Conservation (phyloP, 352 stramenopile species). For the Peronospora tabacina region DNA sequence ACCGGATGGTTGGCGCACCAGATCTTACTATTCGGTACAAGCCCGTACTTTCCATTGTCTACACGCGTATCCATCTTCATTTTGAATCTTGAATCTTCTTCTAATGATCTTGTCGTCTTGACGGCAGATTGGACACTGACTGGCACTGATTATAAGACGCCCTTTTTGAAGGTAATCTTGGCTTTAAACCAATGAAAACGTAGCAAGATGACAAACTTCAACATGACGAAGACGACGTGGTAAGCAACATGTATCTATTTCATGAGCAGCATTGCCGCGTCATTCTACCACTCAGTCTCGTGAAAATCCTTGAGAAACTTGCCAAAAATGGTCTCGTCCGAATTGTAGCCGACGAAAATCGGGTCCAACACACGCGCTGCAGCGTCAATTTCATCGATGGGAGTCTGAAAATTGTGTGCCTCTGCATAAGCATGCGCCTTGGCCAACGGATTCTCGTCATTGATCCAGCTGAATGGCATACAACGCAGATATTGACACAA, state of each 20-base stretch:
- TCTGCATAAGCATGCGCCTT: conserved; percentile 89
- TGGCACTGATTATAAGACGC: not conserved
- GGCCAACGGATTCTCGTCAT: conserved; percentile 95
- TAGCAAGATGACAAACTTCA: conserved; percentile 16
- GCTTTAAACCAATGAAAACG: conserved; percentile 21
- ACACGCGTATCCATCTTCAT: conserved; percentile 67
- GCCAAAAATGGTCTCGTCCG: conserved; percentile 52
- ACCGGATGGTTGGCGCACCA: conserved; percentile 88
- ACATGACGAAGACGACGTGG: conserved; percentile 10
- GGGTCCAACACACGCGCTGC: conserved; percentile 92
- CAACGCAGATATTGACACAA: not conserved
- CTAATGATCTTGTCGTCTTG: conserved; percentile 7
- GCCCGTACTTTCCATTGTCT: conserved; percentile 53
- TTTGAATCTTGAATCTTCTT: not conserved
- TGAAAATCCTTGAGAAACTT: conserved; percentile 88
- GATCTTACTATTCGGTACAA: conserved; percentile 64
- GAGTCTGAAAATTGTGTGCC: conserved; percentile 93
- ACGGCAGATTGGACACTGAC: conserved; percentile 19
- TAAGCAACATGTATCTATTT: conserved; percentile 2
- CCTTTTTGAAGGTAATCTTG: conserved; percentile 9
- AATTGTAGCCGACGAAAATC: conserved; percentile 87
- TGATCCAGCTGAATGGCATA: conserved; percentile 87
- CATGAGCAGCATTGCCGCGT: too few species aligned
- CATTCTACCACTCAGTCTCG: conserved; percentile 80
- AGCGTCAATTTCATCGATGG: conserved; percentile 96